These are phyloP conservation scores for Trichomonas tenax DNA, from an alignment of 208 protist species.

Conservation along the genomic window DNA sequence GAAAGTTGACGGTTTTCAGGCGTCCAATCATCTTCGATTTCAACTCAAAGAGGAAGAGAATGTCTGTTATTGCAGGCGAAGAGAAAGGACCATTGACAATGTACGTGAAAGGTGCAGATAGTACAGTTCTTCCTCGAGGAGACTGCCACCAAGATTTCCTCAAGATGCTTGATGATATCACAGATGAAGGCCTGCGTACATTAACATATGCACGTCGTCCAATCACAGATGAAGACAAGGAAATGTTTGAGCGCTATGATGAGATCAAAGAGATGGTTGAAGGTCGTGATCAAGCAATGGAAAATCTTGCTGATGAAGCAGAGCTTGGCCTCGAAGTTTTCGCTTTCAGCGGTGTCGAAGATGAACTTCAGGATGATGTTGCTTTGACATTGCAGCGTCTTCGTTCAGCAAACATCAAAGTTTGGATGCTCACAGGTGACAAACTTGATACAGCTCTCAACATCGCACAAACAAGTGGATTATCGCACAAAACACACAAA, in stretches of 20 bases:
- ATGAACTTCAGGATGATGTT: slow-evolving; percentile 80
- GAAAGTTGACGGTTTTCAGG: neutral
- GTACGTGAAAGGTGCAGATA: slow-evolving; percentile 22
- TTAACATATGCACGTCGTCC: slow-evolving; percentile 62
- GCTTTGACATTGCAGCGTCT: slow-evolving; percentile 46
- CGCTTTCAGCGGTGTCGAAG: slow-evolving; percentile 33
- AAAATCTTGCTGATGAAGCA: slow-evolving; percentile 50
- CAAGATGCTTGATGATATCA: slow-evolving; percentile 80
- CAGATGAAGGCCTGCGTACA: slow-evolving; percentile 75
- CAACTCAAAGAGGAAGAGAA: neutral
- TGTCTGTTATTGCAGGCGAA: neutral
- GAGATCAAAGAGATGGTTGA: neutral
- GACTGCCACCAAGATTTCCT: slow-evolving; percentile 63
- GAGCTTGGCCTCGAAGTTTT: slow-evolving; percentile 27
- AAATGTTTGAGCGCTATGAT: slow-evolving; percentile 44
- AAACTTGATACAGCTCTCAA: slow-evolving; percentile 83
- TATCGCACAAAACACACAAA: neutral
- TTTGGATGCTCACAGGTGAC: slow-evolving; percentile 95
- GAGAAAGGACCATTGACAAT: slow-evolving; percentile 61
- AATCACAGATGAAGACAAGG: slow-evolving; percentile 60
- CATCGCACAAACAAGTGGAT: slow-evolving; percentile 42
- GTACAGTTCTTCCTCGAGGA: neutral
- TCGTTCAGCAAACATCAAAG: slow-evolving; percentile 54
- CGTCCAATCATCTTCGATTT: slow-evolving; percentile 63
- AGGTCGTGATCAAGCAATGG: slow-evolving; percentile 41